Percentiles rank a stretch among this genome's conserved stretches.
phyloP scores from a whole-genome alignment of 2,329 filamentous ascomycete species.

The Verticillium isaacii region DNA sequence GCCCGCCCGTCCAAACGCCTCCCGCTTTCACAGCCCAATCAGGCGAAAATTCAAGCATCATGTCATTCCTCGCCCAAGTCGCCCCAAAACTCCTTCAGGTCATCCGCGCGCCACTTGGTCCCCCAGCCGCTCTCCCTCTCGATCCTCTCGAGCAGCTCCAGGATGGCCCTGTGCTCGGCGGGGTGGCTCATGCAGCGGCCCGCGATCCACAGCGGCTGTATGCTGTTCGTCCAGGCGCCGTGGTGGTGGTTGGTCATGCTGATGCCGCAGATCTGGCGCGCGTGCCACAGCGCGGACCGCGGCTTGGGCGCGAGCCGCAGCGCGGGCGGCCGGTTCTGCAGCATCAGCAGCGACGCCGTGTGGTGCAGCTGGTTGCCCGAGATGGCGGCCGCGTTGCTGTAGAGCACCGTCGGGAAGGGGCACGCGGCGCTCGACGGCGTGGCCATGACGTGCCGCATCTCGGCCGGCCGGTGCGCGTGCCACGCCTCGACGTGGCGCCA shows the following conservation, averaged over 20 bases:
- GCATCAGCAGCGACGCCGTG: slow-evolving; percentile 44
- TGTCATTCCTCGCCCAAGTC: slow-evolving; percentile 19
- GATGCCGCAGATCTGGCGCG: slow-evolving; percentile 46
- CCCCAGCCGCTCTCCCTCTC: slow-evolving; percentile 49
- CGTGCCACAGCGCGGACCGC: slow-evolving; percentile 42
- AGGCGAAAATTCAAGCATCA: not conserved
- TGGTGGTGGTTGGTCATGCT: slow-evolving; percentile 47
- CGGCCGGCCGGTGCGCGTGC: slow-evolving; percentile 29
- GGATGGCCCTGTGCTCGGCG: slow-evolving; percentile 33
- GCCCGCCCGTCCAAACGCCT: too few species aligned
- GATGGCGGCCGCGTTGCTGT: slow-evolving; percentile 45
- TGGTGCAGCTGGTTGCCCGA: slow-evolving; percentile 52
- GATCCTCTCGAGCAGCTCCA: slow-evolving; percentile 41
- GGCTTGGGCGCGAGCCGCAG: slow-evolving; percentile 33
- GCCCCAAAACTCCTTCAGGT: slow-evolving; percentile 48
- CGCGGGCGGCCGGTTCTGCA: slow-evolving; percentile 37
- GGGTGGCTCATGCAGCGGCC: slow-evolving; percentile 46
- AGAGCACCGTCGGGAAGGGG: slow-evolving; percentile 44
- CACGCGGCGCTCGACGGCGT: slow-evolving; percentile 36
- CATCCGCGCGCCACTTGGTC: slow-evolving; percentile 47
- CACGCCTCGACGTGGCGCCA: slow-evolving; percentile 35
- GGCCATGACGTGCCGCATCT: slow-evolving; percentile 28
- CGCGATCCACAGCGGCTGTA: slow-evolving; percentile 50
- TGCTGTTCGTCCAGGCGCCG: slow-evolving; percentile 48
- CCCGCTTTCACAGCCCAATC: not conserved